phyloP scores from a whole-genome alignment of 1,284 basidiomycete species.

The Rhizopogon parksii region DNA sequence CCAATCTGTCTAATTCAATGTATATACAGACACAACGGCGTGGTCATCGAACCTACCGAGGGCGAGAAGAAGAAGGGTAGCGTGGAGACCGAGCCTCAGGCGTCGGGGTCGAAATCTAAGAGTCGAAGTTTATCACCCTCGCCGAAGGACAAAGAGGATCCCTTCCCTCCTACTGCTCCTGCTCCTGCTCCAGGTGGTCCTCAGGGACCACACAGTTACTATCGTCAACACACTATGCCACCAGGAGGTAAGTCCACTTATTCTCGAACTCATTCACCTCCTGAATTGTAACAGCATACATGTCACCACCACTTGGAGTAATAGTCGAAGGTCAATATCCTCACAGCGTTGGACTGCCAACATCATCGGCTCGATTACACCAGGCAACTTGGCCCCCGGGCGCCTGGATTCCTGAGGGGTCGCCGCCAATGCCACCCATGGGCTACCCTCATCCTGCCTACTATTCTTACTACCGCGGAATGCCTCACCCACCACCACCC shows the following conservation, averaged over 20 bases:
- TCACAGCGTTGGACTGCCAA: constrained; percentile 37
- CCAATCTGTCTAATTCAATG: constrained; percentile 3
- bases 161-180: constrained; percentile 20
- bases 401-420: constrained; percentile 27
- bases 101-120: constrained; percentile 38
- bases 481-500: constrained; percentile 22
- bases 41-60: constrained; percentile 51
- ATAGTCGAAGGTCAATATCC: constrained; percentile 30
- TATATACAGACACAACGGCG: constrained; percentile 54
- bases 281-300: constrained; percentile 13
- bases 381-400: constrained; percentile 36
- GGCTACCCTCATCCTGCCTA: constrained; percentile 37
- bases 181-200: constrained; percentile 26
- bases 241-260: constrained; percentile 23
- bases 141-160: constrained; percentile 37
- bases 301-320: constrained; percentile 28
- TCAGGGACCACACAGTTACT: constrained; percentile 48
- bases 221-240: constrained; percentile 51
- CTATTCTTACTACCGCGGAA: constrained; percentile 45
- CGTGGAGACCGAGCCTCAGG: constrained; percentile 31
- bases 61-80: constrained; percentile 28
- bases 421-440: constrained; percentile 32
- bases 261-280: neutral
- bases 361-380: constrained; percentile 44
- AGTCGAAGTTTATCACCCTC: constrained; percentile 47